Conservation (phyloP, 345 rosid species). For the Gossypium anomalum region DNA sequence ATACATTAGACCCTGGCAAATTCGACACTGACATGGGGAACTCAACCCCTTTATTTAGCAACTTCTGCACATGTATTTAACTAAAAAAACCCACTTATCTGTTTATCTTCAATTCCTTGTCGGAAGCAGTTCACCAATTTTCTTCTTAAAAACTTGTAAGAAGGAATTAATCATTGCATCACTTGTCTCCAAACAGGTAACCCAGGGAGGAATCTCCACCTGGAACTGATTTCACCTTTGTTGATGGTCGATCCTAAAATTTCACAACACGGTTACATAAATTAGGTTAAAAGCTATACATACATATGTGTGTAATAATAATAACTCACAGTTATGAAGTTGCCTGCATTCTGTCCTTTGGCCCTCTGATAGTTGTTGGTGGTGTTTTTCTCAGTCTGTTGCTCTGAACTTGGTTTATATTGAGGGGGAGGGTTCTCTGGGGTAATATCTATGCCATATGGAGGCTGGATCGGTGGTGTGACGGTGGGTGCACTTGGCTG, state of each 20-base stretch:
- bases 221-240: slow-evolving; percentile 18
- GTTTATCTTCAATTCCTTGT: neutral
- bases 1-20: slow-evolving; percentile 1
- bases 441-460: slow-evolving; percentile 13
- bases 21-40: slow-evolving; percentile 8
- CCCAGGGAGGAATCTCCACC: slow-evolving; percentile 20
- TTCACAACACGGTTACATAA: neutral
- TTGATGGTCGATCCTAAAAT: slow-evolving; percentile 21
- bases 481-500: slow-evolving; percentile 15
- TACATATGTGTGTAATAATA: neutral
- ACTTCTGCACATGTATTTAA: neutral
- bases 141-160: neutral
- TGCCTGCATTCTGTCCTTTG: slow-evolving; percentile 20
- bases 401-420: neutral
- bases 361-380: slow-evolving; percentile 18
- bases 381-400: slow-evolving; percentile 5
- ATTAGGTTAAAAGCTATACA: neutral
- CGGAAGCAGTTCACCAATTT: neutral
- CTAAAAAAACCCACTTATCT: neutral
- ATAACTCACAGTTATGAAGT: slow-evolving; percentile 19
- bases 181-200: slow-evolving; percentile 20
- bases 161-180: slow-evolving; percentile 1
- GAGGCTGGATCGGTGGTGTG: slow-evolving; percentile 15
- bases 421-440: neutral
- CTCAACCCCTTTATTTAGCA: slow-evolving; percentile 12